These are phyloP conservation scores for Podospora australis DNA, from an alignment of 495 filamentous ascomycete genomes.

Conservation along the genomic window DNA sequence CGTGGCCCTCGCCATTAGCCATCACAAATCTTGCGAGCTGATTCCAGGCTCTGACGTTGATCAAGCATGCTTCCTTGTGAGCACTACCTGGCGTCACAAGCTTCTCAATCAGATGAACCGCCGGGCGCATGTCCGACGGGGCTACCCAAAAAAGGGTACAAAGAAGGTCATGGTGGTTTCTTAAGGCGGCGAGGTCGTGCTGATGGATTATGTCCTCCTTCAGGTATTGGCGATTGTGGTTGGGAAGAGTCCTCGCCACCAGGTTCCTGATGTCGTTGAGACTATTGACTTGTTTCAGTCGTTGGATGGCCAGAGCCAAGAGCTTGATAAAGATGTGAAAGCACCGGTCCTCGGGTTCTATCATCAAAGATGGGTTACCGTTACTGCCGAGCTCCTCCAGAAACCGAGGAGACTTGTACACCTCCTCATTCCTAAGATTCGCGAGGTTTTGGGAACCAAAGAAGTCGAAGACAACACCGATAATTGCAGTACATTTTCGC, in stretches of 20 bases:
- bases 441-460: constrained; percentile 70
- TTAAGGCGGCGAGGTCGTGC: constrained; percentile 73
- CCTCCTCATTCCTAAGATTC: constrained; percentile 72
- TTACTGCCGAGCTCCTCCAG: constrained; percentile 71
- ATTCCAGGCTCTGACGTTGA: constrained; percentile 76
- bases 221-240: constrained; percentile 78
- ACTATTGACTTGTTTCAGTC: constrained; percentile 50
- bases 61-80: constrained; percentile 77
- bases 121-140: constrained; percentile 63
- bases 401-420: constrained; percentile 68
- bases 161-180: constrained; percentile 91
- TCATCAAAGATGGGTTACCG: constrained; percentile 50
- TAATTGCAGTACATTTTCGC: constrained; percentile 68
- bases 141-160: constrained; percentile 84
- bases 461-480: constrained; percentile 83
- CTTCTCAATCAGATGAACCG: constrained; percentile 62
- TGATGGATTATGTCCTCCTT: constrained; percentile 71
- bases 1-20: constrained; percentile 47
- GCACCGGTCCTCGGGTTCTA: constrained; percentile 66
- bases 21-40: constrained; percentile 72
- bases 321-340: constrained; percentile 94
- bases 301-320: constrained; percentile 61
- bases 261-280: constrained; percentile 71
- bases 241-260: constrained; percentile 74
- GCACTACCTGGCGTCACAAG: constrained; percentile 74